Base-by-base conservation (phyloP, 1,284 basidiomycete species). In the Trichosporon sp. region DNA sequence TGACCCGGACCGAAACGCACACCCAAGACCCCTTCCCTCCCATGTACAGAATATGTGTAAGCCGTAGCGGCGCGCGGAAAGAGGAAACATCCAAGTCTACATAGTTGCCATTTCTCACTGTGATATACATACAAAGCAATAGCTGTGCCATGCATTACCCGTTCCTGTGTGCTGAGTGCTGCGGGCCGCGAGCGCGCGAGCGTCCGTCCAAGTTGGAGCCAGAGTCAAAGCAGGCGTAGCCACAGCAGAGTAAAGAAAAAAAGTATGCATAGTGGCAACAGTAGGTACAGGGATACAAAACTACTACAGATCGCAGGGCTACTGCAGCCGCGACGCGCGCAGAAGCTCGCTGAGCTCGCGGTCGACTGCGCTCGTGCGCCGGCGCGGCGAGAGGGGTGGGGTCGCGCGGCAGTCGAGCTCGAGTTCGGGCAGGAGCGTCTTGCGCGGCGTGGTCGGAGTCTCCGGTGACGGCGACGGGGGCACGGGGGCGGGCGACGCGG, bases 101-200 rank as follows among this genome's bases (percentile, higher is more conserved):
- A 18, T 60, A 29, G 29, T 60, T 60, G 47, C 47, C 56, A 60
- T 25, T 32, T 51, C 18, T n/a, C 47, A 51, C 29, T 60, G 56
- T 60, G 56, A 60, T 60, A 60, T 60, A 60, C 56, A 60, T 60
- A 60, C 56, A 60, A 32, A 60, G 29, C 9, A 13, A 29, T 13
- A 53, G 3, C 25, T 53, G 51, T 53, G 51, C 21, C 51, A 53
- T 53, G 51, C 51, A 53, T 53, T 42, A 9, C 18, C 51, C 18
- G 23, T 25, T 53, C 23, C 18, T 18, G 51, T 53, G 51, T 27
- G 21, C 18, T 47, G 44, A 32, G n/a, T n/a, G n/a, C n/a, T n/a
- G n/a, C n/a, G n/a, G n/a, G n/a, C n/a, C 34, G 34, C 34, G 34
- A 34, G 34, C 34, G 34, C 6, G 34, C 34, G 34, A 34, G 34